Conservation (phyloP, 768 basidiomycete genomes). For the Crepidotus variabilis region DNA sequence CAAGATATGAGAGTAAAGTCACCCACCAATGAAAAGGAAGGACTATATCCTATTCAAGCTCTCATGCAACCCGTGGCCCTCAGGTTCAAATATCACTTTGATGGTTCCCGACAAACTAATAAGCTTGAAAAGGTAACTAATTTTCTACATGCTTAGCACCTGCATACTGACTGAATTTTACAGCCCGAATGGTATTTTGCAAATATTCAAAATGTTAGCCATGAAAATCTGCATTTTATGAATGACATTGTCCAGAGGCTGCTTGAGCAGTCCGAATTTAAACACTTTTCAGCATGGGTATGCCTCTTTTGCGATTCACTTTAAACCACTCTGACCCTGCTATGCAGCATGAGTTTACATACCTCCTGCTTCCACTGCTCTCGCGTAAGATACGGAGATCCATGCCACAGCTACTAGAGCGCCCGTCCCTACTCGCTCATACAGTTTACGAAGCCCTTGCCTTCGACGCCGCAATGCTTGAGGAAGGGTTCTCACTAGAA, state of each 20-base stretch:
- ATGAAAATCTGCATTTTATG: constrained; percentile 84
- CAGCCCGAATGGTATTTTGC: constrained; percentile 98
- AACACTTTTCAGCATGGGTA: constrained; percentile 74
- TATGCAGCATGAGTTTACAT: constrained; percentile 75
- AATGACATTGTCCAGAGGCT: constrained; percentile 69
- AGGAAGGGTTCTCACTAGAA: constrained; percentile 65
- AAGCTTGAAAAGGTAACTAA: constrained; percentile 78
- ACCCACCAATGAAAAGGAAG: constrained; percentile 37
- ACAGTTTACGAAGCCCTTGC: constrained; percentile 90
- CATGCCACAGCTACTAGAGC: constrained; percentile 66
- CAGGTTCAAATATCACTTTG: constrained; percentile 95
- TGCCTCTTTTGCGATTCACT: constrained; percentile 14
- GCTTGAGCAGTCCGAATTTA: constrained; percentile 59
- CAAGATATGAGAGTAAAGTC: constrained; percentile 34
- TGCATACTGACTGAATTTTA: background rate
- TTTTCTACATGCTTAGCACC: background rate
- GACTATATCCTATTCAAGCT: constrained; percentile 80
- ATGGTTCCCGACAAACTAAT: constrained; percentile 83
- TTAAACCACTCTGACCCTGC: constrained; percentile 4
- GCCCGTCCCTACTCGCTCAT: constrained; percentile 87
- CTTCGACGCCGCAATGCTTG: constrained; percentile 77
- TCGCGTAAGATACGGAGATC: constrained; percentile 72
- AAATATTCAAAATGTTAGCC: constrained; percentile 81
- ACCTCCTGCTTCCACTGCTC: constrained; percentile 73
- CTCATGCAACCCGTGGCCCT: constrained; percentile 79